Base-by-base conservation (phyloP, 2,329 filamentous ascomycete species). In the Penicillium sp. region DNA sequence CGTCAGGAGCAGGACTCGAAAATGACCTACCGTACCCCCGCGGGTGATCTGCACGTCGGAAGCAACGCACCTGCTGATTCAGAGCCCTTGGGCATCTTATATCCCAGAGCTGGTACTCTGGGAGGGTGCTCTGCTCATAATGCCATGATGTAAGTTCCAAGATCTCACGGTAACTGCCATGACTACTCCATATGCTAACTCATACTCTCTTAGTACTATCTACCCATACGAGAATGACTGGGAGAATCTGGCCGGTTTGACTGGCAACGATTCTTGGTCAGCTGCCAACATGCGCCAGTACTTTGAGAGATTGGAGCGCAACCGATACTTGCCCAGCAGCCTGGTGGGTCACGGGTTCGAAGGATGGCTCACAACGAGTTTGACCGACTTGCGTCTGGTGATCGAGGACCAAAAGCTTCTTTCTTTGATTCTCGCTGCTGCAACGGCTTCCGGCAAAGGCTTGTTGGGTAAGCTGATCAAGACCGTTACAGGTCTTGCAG, bases 121-220 rank as follows among this genome's bases (percentile, higher is more conserved):
- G 82, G 83, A 50, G 83, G 83, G 2, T 85, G 83, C 68, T 79
- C 82, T 1, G 78, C 80, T n/a, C 85, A 88, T 68, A 85, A 86
- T 44, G 84, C 83, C 10, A 72, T 86, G 52, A 81, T 87, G 64
- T 67, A n/a, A 54, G 64, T 54, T 2, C 13, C 13, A 6, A 6
- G 34, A 1, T n/a, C 16, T 5, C 13, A 6, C 4, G 13, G 4
- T 6, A 4, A n/a, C 13, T n/a, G 9, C 10, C 9, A 36, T 36
- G 5, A 1, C 40, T 14, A 7, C 32, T 36, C 13, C 10, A 16
- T 40, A 34, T 48, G 6, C 52, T 61, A 18, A 64, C 31, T 13
- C 2, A 22, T 18, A n/a, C n/a, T 9, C 14, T n/a, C 4, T 39
- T 44, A 66, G 63, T 46, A 79, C 80, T 16, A 76, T 86, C 24